Evolutionary conservation across 441 rosid genomes (phyloP), one percentile per base, ranked within the genome.

Genomic region (Eruca vesicaria): DNA sequence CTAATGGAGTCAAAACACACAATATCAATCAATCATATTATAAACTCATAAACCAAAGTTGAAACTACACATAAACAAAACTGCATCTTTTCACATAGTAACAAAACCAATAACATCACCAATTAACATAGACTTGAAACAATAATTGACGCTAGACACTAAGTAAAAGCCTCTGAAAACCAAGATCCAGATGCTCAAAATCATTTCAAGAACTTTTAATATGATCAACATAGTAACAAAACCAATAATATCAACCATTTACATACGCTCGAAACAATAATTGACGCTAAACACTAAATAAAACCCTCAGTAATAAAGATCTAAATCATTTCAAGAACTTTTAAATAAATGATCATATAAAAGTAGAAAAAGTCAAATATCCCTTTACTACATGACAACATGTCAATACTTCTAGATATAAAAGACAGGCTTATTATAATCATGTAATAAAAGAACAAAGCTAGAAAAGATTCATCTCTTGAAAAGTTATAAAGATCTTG

Each of bases 1-100:
- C 93, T 89, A 15, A 26, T 4, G 38, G 69, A 79, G 71, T 23
- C 11, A 59, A 70, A 33, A 19, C 59, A 66, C 75, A 71, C 5
- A 53, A 63, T 21, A 72, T 20, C 31, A 66, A 74, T 21, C 18
- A 55, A 5, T 55, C 18, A 43, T 43, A n/a, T 43, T 3, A 5
- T n/a, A 43, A 15, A 5, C 53, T 48, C 20, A 48, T 15, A 48
- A 50, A 50, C 0, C 12, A 50, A 7, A 1, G 12, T 18, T 2
- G 9, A 4, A 50, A 50, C 2, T 9, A 50, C 23, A 18, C 23
- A 50, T 18, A 50, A 50, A 50, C 23, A 50, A 50, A 50, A 50
- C 45, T 38, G 15, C 15, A 38, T 38, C n/a, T 38, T 6, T 12
- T 11, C 43, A 36, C 14, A 35, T 23, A 7, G 15, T 73, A 18